Evolutionary conservation across 352 stramenopile species (phyloP).

Genomic region (Pythium folliculosum): DNA sequence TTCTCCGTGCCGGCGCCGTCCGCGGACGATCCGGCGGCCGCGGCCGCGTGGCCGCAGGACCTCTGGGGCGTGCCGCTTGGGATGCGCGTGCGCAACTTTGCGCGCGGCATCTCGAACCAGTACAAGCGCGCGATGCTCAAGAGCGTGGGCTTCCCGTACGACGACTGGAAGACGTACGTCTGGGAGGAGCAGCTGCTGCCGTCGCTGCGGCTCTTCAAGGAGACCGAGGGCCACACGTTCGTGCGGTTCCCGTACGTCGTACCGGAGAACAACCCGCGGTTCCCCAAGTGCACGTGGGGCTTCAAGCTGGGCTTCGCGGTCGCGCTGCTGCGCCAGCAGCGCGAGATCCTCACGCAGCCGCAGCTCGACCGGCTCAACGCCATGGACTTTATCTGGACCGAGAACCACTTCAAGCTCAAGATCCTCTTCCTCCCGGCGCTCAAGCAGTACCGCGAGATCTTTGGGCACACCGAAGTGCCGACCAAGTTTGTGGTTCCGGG

Average conservation of each 20-base stretch:
- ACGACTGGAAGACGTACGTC: conserved; percentile 72
- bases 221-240: conserved; percentile 90
- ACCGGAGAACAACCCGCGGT: conserved; percentile 62
- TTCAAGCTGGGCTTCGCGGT: conserved; percentile 89
- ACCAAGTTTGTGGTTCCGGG: conserved; percentile 35
- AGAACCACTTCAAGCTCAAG: conserved; percentile 70
- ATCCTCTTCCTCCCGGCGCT: conserved; percentile 56
- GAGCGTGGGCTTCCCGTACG: conserved; percentile 64
- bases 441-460: conserved; percentile 30
- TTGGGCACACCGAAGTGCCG: conserved; percentile 47
- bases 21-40: not conserved
- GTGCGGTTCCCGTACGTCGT: conserved; percentile 91
- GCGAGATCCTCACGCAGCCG: conserved; percentile 32
- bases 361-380: conserved; percentile 43
- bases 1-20: conserved; percentile 48
- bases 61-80: conserved; percentile 54
- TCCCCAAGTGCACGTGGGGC: conserved; percentile 86
- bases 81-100: conserved; percentile 54
- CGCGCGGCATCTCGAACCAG: conserved; percentile 52
- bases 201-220: conserved; percentile 79
- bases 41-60: conserved; percentile 45
- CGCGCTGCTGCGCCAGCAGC: conserved; percentile 86
- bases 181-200: conserved; percentile 72
- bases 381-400: conserved; percentile 74
- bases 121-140: conserved; percentile 62